Evolutionary conservation across 169 alveolate species (phyloP), one percentile per base, ranked within the genome.

Genomic region (Eimeria necatrix): DNA sequence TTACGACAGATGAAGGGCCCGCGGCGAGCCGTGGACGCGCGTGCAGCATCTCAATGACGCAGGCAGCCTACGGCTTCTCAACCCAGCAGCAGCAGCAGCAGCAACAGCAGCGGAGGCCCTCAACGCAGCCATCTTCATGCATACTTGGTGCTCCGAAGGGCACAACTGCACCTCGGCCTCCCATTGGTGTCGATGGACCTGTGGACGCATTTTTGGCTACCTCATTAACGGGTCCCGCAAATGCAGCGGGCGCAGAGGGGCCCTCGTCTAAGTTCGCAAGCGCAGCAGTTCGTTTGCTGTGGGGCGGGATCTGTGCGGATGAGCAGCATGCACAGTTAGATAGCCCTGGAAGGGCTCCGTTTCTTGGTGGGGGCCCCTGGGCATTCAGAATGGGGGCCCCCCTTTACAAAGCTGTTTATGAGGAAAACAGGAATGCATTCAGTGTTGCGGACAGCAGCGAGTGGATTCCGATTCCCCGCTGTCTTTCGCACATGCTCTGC

Each of bases 81-180:
- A 14, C 87, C 20, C 83, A 32, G n/a, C 56, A 71, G 14, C 68
- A 78, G 48, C 87, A 78, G 68, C 87, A 78, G 87, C 87, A 78
- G 3, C 87, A 78, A 7, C 87, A 78, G 64, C 64, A 78, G 59
- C 85, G 18, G 59, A 10, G 48, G 41, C 68, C 32, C 6, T 32
- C 48, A 9, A 10, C 12, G 68, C 68, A 56, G 68, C 68, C 83
- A 7, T 78, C 87, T 48, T 20, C 14, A 7, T 53, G 32, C 49
- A 49, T 53, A 6, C 49, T 41, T 9, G 73, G 74, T 26, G 71
- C 70, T 4, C 49, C 89, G 16, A 22, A 20, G 89, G 71, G 71
- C 12, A 41, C 20, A 0, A 64, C 51, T 7, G n/a, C n/a, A 4
- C 46, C n/a, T 70, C 18, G 46, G 8, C 32, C 80, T 7, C n/a